These are phyloP conservation scores for Zymoseptoria pseudotritici DNA, from an alignment of 2,329 filamentous ascomycete species.

Conservation along the genomic window DNA sequence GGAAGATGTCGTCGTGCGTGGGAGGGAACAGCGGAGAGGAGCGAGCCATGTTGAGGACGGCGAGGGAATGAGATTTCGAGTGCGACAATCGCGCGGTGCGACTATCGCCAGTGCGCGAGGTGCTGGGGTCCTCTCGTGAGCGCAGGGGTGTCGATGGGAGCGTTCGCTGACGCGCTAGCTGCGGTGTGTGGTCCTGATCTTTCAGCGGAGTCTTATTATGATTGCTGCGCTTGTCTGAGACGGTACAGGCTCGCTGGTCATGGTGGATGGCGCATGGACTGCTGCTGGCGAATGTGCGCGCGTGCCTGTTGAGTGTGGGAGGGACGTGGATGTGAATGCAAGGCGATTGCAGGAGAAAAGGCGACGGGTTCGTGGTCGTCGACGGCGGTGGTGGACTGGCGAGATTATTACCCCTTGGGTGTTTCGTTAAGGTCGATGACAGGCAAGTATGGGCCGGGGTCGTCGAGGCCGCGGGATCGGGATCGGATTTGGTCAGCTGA, in stretches of 20 bases:
- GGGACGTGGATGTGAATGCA: background rate
- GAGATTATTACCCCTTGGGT: background rate
- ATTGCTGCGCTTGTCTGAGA: background rate
- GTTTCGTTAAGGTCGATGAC: background rate
- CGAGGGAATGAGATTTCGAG: background rate
- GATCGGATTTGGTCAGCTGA: background rate
- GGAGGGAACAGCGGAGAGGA: background rate
- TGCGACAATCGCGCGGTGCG: background rate
- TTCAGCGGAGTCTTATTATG: background rate
- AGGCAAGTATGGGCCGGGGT: too few relatives aligned
- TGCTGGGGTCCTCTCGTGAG: background rate
- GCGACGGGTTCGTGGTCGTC: background rate
- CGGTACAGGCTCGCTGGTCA: background rate
- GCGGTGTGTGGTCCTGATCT: background rate
- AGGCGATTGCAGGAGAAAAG: background rate
- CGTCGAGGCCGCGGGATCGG: background rate
- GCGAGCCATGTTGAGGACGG: background rate
- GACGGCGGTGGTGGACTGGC: background rate
- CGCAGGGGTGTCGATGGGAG: background rate
- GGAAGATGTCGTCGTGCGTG: constrained; percentile 22
- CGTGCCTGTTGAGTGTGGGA: background rate
- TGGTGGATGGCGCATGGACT: background rate
- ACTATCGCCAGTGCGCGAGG: background rate
- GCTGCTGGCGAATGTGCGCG: background rate
- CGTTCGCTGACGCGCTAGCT: background rate